A percentile compares a stretch with the other conserved stretches of the same genome.
phyloP scores from a whole-genome alignment of 2,329 filamentous ascomycete species.

The Fusarium acutatum region DNA sequence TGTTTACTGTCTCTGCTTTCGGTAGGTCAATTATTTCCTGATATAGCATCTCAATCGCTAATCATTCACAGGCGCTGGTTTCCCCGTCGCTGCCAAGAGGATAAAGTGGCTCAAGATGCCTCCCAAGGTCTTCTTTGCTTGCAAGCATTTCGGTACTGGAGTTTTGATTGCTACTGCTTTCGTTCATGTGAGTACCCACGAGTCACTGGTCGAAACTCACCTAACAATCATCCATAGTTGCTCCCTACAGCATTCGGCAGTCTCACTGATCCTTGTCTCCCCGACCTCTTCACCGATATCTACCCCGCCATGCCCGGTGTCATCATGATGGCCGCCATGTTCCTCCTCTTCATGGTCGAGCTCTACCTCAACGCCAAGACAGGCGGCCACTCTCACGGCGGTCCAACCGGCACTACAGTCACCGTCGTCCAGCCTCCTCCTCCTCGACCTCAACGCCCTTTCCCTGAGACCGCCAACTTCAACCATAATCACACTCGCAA shows the following conservation, averaged over 20 bases:
- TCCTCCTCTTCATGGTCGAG: constrained; percentile 68
- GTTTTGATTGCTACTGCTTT: constrained; percentile 78
- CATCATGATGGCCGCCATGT: constrained; percentile 71
- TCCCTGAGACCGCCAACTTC: neutral
- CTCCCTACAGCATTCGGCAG: constrained; percentile 68
- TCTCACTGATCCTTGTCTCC: constrained; percentile 63
- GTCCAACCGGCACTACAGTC: constrained; percentile 54
- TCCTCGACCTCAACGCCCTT: constrained; percentile 1
- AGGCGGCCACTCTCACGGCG: constrained; percentile 67
- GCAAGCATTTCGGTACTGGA: constrained; percentile 75
- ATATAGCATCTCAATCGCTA: neutral
- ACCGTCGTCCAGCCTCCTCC: neutral
- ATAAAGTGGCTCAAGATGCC: constrained; percentile 67
- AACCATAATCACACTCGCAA: neutral
- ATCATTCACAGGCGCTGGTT: constrained; percentile 53
- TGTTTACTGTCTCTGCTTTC: constrained; percentile 39
- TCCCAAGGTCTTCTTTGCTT: constrained; percentile 66
- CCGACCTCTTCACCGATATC: constrained; percentile 65
- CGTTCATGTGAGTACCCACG: constrained; percentile 63
- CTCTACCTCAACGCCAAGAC: constrained; percentile 68
- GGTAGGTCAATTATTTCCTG: constrained; percentile 16
- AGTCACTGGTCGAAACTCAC: neutral
- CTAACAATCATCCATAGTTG: constrained; percentile 48
- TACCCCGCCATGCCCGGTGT: constrained; percentile 70
- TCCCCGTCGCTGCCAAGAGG: constrained; percentile 63